Percentiles rank a stretch among this genome's conserved stretches.
Evolutionary conservation across 1,139 yeast genomes (phyloP).

Genomic region (Saccharomyces hybrid): DNA sequence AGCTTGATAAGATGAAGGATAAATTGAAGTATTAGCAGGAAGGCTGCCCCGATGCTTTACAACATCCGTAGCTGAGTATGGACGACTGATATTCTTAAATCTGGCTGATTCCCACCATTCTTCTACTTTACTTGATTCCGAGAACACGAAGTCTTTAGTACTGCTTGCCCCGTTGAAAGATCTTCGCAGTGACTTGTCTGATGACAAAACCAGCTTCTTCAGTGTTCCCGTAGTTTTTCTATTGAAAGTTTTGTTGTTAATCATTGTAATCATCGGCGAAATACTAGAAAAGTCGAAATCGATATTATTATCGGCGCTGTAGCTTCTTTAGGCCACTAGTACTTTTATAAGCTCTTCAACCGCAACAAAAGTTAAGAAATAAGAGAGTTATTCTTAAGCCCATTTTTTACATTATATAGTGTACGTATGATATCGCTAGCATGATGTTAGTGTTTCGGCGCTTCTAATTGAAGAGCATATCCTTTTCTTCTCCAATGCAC

Average conservation of each 20-base stretch:
- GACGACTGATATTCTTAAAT: slow-evolving; percentile 42
- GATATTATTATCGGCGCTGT: not conserved
- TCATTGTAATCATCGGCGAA: not conserved
- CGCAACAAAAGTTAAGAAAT: not conserved
- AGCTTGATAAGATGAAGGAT: slow-evolving; percentile 51
- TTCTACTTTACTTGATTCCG: slow-evolving; percentile 33
- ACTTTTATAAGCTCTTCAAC: not conserved
- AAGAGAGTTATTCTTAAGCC: not conserved
- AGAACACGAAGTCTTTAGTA: slow-evolving; percentile 7
- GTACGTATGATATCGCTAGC: not conserved
- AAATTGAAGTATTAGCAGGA: slow-evolving; percentile 29
- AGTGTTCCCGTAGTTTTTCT: not conserved
- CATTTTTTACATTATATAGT: not conserved
- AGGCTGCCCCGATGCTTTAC: slow-evolving; percentile 48
- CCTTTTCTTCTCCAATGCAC: not conserved
- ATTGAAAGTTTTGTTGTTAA: not conserved
- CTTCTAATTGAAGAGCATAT: not conserved
- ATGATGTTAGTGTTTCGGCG: not conserved
- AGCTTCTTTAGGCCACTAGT: not conserved
- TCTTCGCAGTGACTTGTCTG: not conserved
- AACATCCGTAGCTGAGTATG: slow-evolving; percentile 47
- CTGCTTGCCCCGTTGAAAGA: not conserved
- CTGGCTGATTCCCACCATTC: slow-evolving; percentile 48
- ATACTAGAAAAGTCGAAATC: not conserved
- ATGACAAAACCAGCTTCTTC: not conserved